Conservation (phyloP, 2,329 filamentous ascomycete genomes). For the Coniochaeta sp. region DNA sequence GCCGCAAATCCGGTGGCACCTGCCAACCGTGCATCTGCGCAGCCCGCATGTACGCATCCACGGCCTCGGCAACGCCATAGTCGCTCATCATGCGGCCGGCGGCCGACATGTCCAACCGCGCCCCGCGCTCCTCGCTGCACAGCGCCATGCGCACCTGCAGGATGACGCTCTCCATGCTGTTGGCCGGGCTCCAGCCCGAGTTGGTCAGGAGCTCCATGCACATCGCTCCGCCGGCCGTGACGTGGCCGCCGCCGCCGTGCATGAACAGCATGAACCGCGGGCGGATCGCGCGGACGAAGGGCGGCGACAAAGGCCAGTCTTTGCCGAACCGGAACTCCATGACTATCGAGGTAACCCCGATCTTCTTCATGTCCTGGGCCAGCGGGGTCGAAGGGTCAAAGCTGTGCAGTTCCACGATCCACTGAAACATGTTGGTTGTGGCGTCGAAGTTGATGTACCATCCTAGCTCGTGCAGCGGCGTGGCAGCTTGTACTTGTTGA, state of each 20-base stretch:
- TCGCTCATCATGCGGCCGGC: slow-evolving; percentile 23
- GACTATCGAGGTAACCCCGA: slow-evolving; percentile 58
- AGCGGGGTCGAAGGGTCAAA: slow-evolving; percentile 65
- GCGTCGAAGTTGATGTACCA: slow-evolving; percentile 71
- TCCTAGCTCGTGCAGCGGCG: slow-evolving; percentile 59
- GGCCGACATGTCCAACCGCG: slow-evolving; percentile 45
- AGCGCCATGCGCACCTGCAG: slow-evolving; percentile 76
- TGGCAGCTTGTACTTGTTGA: slow-evolving; percentile 54
- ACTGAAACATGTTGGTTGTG: slow-evolving; percentile 74
- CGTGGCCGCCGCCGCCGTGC: slow-evolving; percentile 73
- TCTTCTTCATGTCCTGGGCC: slow-evolving; percentile 63
- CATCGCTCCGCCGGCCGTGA: slow-evolving; percentile 77
- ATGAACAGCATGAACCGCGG: slow-evolving; percentile 70
- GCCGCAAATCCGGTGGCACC: slow-evolving; percentile 54
- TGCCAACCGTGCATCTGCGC: slow-evolving; percentile 65
- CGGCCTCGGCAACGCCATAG: slow-evolving; percentile 64
- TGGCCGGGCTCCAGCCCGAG: slow-evolving; percentile 69
- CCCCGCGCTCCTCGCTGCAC: slow-evolving; percentile 62
- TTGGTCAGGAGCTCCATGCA: slow-evolving; percentile 80
- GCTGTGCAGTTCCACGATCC: slow-evolving; percentile 84
- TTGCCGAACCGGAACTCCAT: slow-evolving; percentile 75
- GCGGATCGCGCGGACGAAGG: slow-evolving; percentile 75
- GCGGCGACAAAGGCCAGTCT: slow-evolving; percentile 69
- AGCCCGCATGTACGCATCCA: slow-evolving; percentile 64
- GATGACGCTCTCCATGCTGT: slow-evolving; percentile 70